A percentile compares a stretch with the other conserved stretches of the same genome.
Evolutionary conservation across 2,329 filamentous ascomycete species (phyloP).

Genomic region (Penicillium sp.): DNA sequence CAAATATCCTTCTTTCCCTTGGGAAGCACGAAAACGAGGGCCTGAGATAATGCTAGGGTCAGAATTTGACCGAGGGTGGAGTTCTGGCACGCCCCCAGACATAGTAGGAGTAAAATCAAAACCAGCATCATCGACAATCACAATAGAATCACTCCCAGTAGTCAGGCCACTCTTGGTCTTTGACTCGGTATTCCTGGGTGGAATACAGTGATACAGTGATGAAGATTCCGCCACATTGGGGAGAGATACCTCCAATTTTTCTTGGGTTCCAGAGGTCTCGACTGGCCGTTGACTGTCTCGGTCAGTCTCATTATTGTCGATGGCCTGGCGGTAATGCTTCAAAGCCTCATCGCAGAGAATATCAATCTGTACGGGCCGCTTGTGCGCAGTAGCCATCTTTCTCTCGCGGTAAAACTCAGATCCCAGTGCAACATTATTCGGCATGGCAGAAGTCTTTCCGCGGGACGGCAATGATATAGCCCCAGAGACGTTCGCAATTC

Average conservation of each 20-base stretch:
- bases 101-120: constrained; percentile 34
- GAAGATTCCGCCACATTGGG: constrained; percentile 1
- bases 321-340: constrained; percentile 72
- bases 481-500: constrained; percentile 34
- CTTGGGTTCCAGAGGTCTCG: constrained; percentile 7
- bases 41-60: constrained; percentile 1
- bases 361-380: constrained; percentile 66
- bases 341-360: constrained; percentile 71
- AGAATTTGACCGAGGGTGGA: background rate
- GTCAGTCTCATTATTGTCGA: constrained; percentile 39
- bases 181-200: constrained; percentile 25
- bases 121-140: constrained; percentile 70
- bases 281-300: constrained; percentile 5
- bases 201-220: constrained; percentile 1
- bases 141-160: constrained; percentile 79
- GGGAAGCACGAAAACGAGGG: constrained; percentile 19
- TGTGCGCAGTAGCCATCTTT: constrained; percentile 32
- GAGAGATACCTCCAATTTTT: constrained; percentile 2
- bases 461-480: constrained; percentile 27
- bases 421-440: constrained; percentile 44
- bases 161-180: constrained; percentile 58
- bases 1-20: constrained; percentile 25
- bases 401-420: constrained; percentile 43
- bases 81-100: constrained; percentile 34
- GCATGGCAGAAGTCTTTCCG: constrained; percentile 41